These are phyloP conservation scores for Chloromonas sp. DNA, from an alignment of 163 green algal species.

Conservation along the genomic window DNA sequence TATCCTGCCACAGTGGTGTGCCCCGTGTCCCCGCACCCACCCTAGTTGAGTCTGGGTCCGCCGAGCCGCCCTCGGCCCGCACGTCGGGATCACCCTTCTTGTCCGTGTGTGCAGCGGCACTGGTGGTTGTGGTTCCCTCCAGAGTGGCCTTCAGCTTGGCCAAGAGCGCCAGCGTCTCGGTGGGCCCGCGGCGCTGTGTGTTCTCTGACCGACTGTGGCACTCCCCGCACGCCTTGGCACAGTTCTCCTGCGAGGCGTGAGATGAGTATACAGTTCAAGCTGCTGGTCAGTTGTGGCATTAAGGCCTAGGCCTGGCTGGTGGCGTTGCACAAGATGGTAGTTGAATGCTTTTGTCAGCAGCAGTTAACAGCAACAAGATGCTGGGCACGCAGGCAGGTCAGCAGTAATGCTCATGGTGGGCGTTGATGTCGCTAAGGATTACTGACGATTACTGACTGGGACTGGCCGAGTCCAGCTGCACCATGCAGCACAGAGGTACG, in stretches of 20 bases:
- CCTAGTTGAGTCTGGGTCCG: neutral
- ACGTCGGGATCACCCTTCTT: too few species aligned
- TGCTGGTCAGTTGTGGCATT: too few species aligned
- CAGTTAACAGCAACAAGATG: too few species aligned
- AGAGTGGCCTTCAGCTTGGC: neutral
- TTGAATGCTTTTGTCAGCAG: neutral
- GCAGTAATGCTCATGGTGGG: too few species aligned
- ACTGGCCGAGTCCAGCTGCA: too few species aligned
- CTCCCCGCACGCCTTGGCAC: neutral
- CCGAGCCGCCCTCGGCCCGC: neutral
- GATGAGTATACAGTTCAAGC: neutral
- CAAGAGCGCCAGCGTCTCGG: neutral
- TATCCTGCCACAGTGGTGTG: too few species aligned
- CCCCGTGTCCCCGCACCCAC: neutral
- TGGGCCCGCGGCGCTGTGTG: neutral
- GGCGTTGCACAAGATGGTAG: neutral
- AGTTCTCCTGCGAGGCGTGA: neutral
- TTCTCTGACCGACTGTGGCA: neutral
- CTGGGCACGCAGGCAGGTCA: too few species aligned
- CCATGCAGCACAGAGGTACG: too few species aligned
- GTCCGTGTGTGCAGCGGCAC: too few species aligned
- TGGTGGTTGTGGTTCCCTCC: neutral
- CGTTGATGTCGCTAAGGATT: too few species aligned
- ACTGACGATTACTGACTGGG: too few species aligned
- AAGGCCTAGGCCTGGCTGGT: neutral